These are phyloP conservation scores for Psilocybe azurescens DNA, from an alignment of 768 basidiomycete genomes.

Conservation along the genomic window DNA sequence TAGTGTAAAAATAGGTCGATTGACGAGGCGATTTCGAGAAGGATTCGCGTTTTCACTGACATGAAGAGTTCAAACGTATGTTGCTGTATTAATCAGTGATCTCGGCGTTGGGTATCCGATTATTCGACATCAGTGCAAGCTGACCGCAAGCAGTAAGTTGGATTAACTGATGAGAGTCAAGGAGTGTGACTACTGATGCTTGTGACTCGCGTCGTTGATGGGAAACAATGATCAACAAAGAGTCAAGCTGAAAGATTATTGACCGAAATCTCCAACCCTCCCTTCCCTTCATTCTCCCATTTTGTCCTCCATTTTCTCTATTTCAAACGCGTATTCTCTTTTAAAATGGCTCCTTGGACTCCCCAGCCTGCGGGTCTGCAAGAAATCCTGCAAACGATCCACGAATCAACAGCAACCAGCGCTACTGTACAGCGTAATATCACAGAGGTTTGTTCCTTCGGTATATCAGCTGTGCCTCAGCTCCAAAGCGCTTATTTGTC, in stretches of 20 bases:
- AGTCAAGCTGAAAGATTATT: conserved; percentile 32
- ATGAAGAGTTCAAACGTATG: not conserved
- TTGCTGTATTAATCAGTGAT: not conserved
- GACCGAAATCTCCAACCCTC: conserved; percentile 22
- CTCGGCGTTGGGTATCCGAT: not conserved
- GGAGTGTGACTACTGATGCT: conserved; percentile 6
- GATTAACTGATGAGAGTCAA: not conserved
- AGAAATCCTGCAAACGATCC: conserved; percentile 91
- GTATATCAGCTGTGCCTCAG: conserved; percentile 10
- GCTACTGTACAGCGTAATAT: conserved; percentile 80
- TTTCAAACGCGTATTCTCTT: conserved; percentile 42
- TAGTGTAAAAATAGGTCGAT: not conserved
- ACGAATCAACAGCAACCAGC: conserved; percentile 84
- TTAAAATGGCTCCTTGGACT: conserved; percentile 75
- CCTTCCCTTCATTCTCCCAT: conserved; percentile 29
- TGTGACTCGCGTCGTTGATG: conserved; percentile 25
- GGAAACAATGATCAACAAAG: conserved; percentile 37
- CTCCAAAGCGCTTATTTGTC: conserved; percentile 21
- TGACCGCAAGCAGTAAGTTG: not conserved
- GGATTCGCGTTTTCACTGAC: not conserved
- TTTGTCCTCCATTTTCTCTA: conserved; percentile 25
- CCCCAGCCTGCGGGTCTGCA: conserved; percentile 87
- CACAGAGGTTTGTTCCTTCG: conserved; percentile 64
- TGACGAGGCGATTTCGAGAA: not conserved
- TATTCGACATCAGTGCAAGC: not conserved